Conservation (phyloP, 2,329 filamentous ascomycete species). For the Apiospora phragmitis region DNA sequence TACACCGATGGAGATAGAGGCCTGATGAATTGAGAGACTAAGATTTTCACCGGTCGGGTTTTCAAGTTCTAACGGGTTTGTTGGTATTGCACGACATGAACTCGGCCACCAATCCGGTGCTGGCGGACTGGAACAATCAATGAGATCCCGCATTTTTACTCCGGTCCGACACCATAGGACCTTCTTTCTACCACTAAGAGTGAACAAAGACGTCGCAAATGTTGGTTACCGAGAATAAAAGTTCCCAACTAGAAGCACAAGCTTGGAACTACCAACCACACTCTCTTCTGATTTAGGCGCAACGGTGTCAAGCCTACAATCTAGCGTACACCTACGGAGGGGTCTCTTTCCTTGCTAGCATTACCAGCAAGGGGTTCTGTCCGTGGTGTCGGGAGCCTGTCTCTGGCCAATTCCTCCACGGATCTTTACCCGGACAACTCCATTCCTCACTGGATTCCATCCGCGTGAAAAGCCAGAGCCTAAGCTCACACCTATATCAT, state of each 20-base stretch:
- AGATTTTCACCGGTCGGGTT: no score
- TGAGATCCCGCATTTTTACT: background rate
- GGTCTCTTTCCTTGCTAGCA: background rate
- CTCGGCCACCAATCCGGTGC: background rate
- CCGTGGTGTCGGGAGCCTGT: background rate
- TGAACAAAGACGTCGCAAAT: background rate
- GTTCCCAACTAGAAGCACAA: background rate
- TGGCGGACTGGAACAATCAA: background rate
- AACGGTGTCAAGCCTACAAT: background rate
- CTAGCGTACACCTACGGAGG: background rate
- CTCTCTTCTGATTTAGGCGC: background rate
- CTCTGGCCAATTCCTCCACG: background rate
- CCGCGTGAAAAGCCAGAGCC: background rate
- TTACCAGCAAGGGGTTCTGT: background rate
- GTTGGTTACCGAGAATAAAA: background rate
- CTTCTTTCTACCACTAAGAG: no score
- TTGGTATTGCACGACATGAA: background rate
- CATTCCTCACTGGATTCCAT: background rate
- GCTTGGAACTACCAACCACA: background rate
- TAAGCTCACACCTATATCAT: background rate
- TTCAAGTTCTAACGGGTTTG: background rate
- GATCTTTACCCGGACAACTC: background rate
- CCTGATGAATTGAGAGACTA: background rate
- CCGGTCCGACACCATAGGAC: background rate
- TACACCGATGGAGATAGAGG: background rate